Percentiles rank a stretch among this genome's conserved stretches.
Conservation (phyloP, 805 yeast genomes). For the Cyberlindnera veronae region DNA sequence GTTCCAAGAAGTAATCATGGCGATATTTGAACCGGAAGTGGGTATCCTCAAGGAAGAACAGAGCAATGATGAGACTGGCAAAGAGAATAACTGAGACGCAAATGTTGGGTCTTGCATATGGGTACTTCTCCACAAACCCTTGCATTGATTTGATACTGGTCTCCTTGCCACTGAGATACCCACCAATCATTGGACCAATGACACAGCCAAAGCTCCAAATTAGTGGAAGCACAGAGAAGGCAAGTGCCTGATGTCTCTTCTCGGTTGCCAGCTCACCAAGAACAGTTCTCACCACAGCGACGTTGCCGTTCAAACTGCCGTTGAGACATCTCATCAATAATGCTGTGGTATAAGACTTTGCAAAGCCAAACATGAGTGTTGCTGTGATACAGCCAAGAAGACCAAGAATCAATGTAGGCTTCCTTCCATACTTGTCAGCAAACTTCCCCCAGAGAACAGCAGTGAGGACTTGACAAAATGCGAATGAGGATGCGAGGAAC, state of each 20-base stretch:
- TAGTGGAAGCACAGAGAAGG: constrained; percentile 15
- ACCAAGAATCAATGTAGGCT: constrained; percentile 14
- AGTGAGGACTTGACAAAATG: constrained; percentile 12
- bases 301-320: constrained; percentile 16
- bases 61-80: not conserved
- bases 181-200: constrained; percentile 16
- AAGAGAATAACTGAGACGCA: constrained; percentile 5
- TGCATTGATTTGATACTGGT: constrained; percentile 5
- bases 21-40: constrained; percentile 11
- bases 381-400: constrained; percentile 10
- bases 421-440: constrained; percentile 14
- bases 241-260: constrained; percentile 14
- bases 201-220: constrained; percentile 12
- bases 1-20: constrained; percentile 8
- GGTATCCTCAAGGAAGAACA: constrained; percentile 16
- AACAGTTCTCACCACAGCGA: constrained; percentile 16
- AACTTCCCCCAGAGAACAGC: constrained; percentile 13
- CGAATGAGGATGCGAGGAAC: constrained; percentile 12
- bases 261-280: constrained; percentile 15
- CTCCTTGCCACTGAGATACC: constrained; percentile 13
- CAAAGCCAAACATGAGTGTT: constrained; percentile 9
- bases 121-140: constrained; percentile 8
- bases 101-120: constrained; percentile 16
- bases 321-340: constrained; percentile 6
- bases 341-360: constrained; percentile 9